Base-by-base conservation (phyloP, 1,139 yeast species). In the Nakaseomyces bracarensis region DNA sequence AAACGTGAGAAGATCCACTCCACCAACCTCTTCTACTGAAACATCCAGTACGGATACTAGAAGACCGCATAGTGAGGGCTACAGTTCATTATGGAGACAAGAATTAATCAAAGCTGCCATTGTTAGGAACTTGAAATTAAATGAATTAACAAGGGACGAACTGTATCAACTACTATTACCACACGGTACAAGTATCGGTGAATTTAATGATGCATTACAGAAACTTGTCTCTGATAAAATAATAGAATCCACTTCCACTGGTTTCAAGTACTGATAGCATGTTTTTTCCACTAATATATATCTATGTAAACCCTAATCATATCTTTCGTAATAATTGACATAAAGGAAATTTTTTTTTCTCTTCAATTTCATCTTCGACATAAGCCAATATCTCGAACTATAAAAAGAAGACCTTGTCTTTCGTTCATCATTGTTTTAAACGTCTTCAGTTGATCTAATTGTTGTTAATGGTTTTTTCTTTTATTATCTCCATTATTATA, bases 101-200 rank as follows among this genome's bases (percentile, higher is more conserved):
- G 61, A 59, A 39, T 33, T 59, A 4, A 30, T 58, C 11, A 51
- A 46, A 33, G 60, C 63, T 5, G 46, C 53, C 18, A 52, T 60
- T 3, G 51, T 50, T 1, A 46, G 63, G 23, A 45, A 49, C 4
- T 23, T 59, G 21, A 58, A 60, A 39, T 46, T 50, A 1, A 42
- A 33, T 15, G 23, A 31, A 2, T 16, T 51, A 13, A 38, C 46
- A 3, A 44, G 41, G 29, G 48, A 47, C 5, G 43, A 38, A 6
- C 39, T 58, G 11, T 28, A 41, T 4, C 41, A 43, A 1, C 30
- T 38, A 13, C 50, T 53, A 4, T 39, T 43, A 9, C 19, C 39
- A 1, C 41, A 38, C 4, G 63, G 62, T 2, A 42, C 50, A 26
- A 60, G 63, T 45, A 44, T 55, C 2, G 63, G 63, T 10, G 64